These are phyloP conservation scores for Candida gorgasii DNA, from an alignment of 805 yeast genomes.

Conservation along the genomic window DNA sequence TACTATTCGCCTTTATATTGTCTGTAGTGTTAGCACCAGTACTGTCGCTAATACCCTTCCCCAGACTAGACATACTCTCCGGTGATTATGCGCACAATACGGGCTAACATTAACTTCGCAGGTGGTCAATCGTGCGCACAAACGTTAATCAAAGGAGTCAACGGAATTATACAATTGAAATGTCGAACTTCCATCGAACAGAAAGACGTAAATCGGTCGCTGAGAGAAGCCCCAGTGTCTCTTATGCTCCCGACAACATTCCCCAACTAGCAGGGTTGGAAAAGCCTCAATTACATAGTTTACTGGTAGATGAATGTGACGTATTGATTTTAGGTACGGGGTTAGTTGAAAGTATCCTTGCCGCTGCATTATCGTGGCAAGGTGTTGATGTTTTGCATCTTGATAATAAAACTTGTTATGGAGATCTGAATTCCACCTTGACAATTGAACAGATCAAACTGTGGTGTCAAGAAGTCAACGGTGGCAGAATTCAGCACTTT, in stretches of 20 bases:
- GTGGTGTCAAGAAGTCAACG: slow-evolving; percentile 78
- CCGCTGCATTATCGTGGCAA: slow-evolving; percentile 96
- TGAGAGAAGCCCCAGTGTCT: slow-evolving; percentile 46
- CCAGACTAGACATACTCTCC: no score
- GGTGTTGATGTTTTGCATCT: slow-evolving; percentile 94
- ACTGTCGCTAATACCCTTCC: no score
- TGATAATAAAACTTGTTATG: slow-evolving; percentile 82
- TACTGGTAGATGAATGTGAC: slow-evolving; percentile 70
- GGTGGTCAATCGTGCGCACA: neutral
- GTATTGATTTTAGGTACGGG: slow-evolving; percentile 94
- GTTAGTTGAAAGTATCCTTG: slow-evolving; percentile 78
- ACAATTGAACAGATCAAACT: slow-evolving; percentile 81
- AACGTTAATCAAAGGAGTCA: neutral
- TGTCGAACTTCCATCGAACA: slow-evolving; percentile 18
- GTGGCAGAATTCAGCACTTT: slow-evolving; percentile 45
- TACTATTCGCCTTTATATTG: neutral
- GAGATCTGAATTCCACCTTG: slow-evolving; percentile 83
- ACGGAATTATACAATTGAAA: no score
- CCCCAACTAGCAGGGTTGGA: slow-evolving; percentile 80
- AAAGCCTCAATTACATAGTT: slow-evolving; percentile 63
- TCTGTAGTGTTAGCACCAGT: no score
- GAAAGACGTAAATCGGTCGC: slow-evolving; percentile 48
- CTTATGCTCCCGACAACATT: slow-evolving; percentile 47
- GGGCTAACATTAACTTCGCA: neutral
- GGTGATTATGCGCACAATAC: no score